Evolutionary conservation across 768 basidiomycete species (phyloP).

Genomic region (Trametes gibbosa): DNA sequence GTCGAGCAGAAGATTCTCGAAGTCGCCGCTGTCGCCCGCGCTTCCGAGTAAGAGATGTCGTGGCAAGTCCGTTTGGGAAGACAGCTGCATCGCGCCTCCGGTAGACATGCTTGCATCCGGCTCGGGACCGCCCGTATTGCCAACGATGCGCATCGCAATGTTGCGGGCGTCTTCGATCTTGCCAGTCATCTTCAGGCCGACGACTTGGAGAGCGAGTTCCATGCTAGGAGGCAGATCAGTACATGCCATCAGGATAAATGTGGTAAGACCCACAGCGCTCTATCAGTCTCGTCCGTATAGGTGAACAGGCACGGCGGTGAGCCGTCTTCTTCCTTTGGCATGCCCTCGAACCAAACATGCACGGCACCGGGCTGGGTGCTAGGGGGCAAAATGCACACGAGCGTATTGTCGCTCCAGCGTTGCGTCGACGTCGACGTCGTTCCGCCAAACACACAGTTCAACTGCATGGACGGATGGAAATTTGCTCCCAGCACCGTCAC

Average conservation of each 20-base stretch:
- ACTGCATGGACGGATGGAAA: constrained; percentile 71
- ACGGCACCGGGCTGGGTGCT: constrained; percentile 80
- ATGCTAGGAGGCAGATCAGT: constrained; percentile 50
- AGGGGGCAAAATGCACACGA: constrained; percentile 90
- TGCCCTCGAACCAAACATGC: constrained; percentile 83
- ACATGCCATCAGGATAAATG: no score
- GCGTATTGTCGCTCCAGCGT: constrained; percentile 88
- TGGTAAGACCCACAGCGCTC: constrained; percentile 65
- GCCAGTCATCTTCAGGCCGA: constrained; percentile 95
- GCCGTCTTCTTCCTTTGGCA: constrained; percentile 57
- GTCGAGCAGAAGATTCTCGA: constrained; percentile 72
- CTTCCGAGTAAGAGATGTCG: constrained; percentile 56
- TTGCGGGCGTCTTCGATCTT: constrained; percentile 92
- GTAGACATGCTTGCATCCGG: constrained; percentile 29
- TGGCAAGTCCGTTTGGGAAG: constrained; percentile 40
- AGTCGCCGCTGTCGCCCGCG: constrained; percentile 54
- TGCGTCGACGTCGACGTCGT: constrained; percentile 79
- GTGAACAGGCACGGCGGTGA: constrained; percentile 70
- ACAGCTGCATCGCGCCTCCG: constrained; percentile 50
- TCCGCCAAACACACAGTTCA: constrained; percentile 86
- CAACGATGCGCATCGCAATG: constrained; percentile 90
- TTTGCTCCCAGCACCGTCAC: constrained; percentile 91
- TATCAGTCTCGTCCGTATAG: constrained; percentile 87
- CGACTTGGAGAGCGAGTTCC: constrained; percentile 93
- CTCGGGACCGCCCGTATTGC: constrained; percentile 57